phyloP scores from a whole-genome alignment of 495 filamentous ascomycete species.

The Patellaria atrata region DNA sequence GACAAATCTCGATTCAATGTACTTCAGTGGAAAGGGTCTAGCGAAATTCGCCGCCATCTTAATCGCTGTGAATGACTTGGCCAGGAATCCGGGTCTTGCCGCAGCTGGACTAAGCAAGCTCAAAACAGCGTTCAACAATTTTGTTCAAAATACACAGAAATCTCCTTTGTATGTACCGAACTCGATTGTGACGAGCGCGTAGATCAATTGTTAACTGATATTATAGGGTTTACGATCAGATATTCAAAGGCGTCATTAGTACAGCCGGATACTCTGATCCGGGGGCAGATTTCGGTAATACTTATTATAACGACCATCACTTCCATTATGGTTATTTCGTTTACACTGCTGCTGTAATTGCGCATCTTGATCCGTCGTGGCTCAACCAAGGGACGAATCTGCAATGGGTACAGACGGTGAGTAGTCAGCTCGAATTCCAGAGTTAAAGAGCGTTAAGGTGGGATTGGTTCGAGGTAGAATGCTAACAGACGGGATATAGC shows the following conservation, averaged over 20 bases:
- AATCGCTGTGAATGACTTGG: constrained; percentile 52
- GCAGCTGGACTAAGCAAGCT: constrained; percentile 48
- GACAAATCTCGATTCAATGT: constrained; percentile 76
- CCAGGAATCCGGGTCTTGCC: constrained; percentile 44
- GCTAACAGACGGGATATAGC: too few relatives aligned
- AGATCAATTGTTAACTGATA: too few relatives aligned
- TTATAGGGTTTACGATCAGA: constrained; percentile 43
- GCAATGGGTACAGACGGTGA: constrained; percentile 70
- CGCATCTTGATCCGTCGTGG: constrained; percentile 65
- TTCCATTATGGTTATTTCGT: constrained; percentile 91
- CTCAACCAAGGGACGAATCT: constrained; percentile 44
- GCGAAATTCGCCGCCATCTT: constrained; percentile 72
- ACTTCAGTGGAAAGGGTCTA: constrained; percentile 84
- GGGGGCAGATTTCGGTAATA: constrained; percentile 33
- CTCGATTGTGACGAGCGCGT: too few relatives aligned
- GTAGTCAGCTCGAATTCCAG: too few relatives aligned
- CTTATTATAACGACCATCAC: constrained; percentile 88
- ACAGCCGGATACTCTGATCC: constrained; percentile 63
- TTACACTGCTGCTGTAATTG: constrained; percentile 75
- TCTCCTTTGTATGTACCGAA: too few relatives aligned
- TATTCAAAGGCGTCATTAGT: constrained; percentile 77
- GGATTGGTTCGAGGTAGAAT: too few relatives aligned
- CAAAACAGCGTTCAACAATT: constrained; percentile 62
- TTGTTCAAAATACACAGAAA: constrained; percentile 60
- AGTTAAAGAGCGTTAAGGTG: too few relatives aligned